Evolutionary conservation across 768 basidiomycete genomes (phyloP).

Genomic region (Suillus subalutaceus): DNA sequence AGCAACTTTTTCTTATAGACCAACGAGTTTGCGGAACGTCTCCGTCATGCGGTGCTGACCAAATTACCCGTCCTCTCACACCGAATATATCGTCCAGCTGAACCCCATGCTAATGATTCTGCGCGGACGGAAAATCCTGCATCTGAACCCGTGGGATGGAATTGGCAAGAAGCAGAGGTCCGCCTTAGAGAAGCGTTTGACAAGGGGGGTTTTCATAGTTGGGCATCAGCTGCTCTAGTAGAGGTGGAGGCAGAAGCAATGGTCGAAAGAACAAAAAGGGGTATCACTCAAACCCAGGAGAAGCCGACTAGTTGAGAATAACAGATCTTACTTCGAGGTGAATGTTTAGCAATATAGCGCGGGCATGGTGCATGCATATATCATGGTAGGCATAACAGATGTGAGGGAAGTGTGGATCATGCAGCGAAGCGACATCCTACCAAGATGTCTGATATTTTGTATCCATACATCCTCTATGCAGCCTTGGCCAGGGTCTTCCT

Average conservation of each 20-base stretch:
- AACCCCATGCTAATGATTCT: slow-evolving; percentile 19
- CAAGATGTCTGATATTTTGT: slow-evolving; percentile 6
- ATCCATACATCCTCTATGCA: slow-evolving; percentile 30
- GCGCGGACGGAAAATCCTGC: not conserved
- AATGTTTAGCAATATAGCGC: not conserved
- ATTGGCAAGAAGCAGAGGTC: slow-evolving; percentile 54
- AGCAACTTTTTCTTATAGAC: slow-evolving; percentile 39
- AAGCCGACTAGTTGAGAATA: not conserved
- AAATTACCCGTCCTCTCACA: slow-evolving; percentile 53
- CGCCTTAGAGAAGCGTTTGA: slow-evolving; percentile 60
- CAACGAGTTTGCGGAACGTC: slow-evolving; percentile 58
- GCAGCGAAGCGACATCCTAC: slow-evolving; percentile 14
- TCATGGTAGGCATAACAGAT: slow-evolving; percentile 25
- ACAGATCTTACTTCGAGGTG: not conserved
- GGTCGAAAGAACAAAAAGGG: slow-evolving; percentile 44
- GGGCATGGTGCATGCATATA: slow-evolving; percentile 21
- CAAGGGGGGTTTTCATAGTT: slow-evolving; percentile 56
- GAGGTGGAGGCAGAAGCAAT: slow-evolving; percentile 64
- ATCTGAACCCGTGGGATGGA: slow-evolving; percentile 39
- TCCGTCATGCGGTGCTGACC: slow-evolving; percentile 51
- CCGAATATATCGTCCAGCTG: slow-evolving; percentile 52
- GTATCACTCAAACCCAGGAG: not conserved
- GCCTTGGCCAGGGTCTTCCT: slow-evolving; percentile 69
- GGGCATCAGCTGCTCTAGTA: slow-evolving; percentile 52
- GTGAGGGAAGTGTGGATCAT: slow-evolving; percentile 17